Evolutionary conservation across 352 stramenopile species (phyloP).

Genomic region (Nothophytophthora sp.): DNA sequence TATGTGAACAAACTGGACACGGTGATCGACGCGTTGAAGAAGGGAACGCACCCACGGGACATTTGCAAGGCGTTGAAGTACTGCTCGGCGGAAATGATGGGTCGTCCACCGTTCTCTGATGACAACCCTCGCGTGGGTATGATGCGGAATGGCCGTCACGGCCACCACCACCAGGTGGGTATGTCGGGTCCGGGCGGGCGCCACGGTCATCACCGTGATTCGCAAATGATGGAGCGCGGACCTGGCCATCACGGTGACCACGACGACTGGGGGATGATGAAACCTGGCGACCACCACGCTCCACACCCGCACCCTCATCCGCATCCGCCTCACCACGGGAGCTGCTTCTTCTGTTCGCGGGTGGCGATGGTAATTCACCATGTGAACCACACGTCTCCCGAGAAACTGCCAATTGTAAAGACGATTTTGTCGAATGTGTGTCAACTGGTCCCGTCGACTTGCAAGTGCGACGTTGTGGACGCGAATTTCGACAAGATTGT

Average conservation of each 20-base stretch:
- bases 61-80: slow-evolving; percentile 54
- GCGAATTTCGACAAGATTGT: slow-evolving; percentile 76
- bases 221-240: no score
- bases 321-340: slow-evolving; percentile 14
- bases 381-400: slow-evolving; percentile 36
- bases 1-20: slow-evolving; percentile 47
- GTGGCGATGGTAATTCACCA: slow-evolving; percentile 44
- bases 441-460: slow-evolving; percentile 38
- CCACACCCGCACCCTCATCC: not conserved
- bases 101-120: slow-evolving; percentile 5
- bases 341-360: slow-evolving; percentile 60
- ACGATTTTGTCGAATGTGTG: slow-evolving; percentile 49
- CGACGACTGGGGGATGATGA: slow-evolving; percentile 3
- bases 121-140: slow-evolving; percentile 20
- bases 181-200: slow-evolving; percentile 17
- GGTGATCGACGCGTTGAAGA: slow-evolving; percentile 49
- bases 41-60: slow-evolving; percentile 38
- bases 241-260: not conserved
- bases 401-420: slow-evolving; percentile 51
- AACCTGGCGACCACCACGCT: slow-evolving; percentile 7
- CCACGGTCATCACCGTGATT: no score
- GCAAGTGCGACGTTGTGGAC: slow-evolving; percentile 49
- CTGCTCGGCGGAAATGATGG: slow-evolving; percentile 17
- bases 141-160: slow-evolving; percentile 24
- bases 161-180: slow-evolving; percentile 15